Percentiles rank a stretch among this genome's conserved stretches.
phyloP scores from a whole-genome alignment of 2,329 filamentous ascomycete genomes.

The Biscogniauxia marginata region DNA sequence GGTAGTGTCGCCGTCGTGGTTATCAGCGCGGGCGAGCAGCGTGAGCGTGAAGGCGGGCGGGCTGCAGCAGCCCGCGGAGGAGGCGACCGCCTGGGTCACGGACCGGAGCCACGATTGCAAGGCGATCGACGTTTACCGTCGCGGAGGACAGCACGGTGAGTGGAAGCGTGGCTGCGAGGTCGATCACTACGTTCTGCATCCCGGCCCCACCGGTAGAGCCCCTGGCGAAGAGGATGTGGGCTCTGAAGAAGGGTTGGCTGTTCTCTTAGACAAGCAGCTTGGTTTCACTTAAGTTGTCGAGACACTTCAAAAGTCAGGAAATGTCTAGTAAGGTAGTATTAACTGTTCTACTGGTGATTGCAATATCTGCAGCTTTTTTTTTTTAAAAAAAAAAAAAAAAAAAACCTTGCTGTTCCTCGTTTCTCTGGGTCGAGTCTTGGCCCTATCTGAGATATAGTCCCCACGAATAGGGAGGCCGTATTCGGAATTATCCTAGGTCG shows the following conservation, averaged over 20 bases:
- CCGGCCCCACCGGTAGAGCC: conserved; percentile 14
- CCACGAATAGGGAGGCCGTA: too few species aligned
- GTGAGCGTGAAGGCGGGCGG: conserved; percentile 19
- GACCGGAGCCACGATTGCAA: conserved; percentile 25
- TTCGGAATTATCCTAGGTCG: background rate
- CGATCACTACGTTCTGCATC: conserved; percentile 28
- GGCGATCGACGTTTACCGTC: conserved; percentile 19
- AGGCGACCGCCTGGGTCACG: conserved; percentile 29
- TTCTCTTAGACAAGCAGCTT: too few species aligned
- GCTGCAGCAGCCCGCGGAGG: conserved; percentile 4
- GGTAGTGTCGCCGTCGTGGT: conserved; percentile 38
- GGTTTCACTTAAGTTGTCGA: too few species aligned
- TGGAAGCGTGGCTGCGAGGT: conserved; percentile 25
- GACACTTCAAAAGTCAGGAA: background rate
- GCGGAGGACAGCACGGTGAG: conserved; percentile 19
- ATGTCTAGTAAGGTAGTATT: too few species aligned
- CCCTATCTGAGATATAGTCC: too few species aligned
- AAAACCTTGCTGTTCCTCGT: too few species aligned
- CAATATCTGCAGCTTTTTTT: too few species aligned
- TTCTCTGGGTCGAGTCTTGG: too few species aligned
- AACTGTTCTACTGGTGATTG: too few species aligned
- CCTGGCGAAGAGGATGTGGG: conserved; percentile 6
- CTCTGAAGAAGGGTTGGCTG: conserved; percentile 5
- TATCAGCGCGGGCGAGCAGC: conserved; percentile 26
- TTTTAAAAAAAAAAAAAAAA: background rate